These are phyloP conservation scores for Cyclostephanos invisitatus DNA, from an alignment of 108 stramenopile genomes.

Conservation along the genomic window DNA sequence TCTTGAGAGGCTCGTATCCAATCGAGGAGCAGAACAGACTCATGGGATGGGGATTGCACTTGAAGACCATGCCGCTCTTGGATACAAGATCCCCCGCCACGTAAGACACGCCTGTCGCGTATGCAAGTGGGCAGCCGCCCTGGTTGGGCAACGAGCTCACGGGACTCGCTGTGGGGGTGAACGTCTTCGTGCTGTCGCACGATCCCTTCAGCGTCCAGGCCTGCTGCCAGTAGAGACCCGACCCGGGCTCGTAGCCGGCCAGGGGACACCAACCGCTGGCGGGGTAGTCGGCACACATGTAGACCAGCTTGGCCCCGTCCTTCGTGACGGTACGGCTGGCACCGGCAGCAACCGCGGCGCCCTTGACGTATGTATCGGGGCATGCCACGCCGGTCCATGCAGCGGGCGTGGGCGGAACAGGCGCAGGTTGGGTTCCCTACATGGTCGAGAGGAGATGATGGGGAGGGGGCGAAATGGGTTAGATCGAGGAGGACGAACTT, in stretches of 20 bases:
- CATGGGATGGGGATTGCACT: slow-evolving; percentile 8
- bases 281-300: too few species aligned
- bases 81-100: slow-evolving; percentile 6
- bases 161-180: slow-evolving; percentile 6
- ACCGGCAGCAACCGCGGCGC: too few species aligned
- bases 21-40: not conserved
- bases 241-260: not conserved
- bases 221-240: not conserved
- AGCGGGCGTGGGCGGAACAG: too few species aligned
- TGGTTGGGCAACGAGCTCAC: not conserved
- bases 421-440: too few species aligned
- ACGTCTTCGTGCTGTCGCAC: not conserved
- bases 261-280: too few species aligned
- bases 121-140: slow-evolving; percentile 7
- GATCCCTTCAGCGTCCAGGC: slow-evolving; percentile 1
- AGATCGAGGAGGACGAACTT: not conserved
- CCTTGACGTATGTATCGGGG: too few species aligned
- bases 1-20: not conserved
- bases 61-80: not conserved
- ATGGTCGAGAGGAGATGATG: too few species aligned
- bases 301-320: too few species aligned
- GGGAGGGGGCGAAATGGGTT: too few species aligned
- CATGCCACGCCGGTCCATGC: too few species aligned
- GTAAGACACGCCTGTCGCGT: not conserved
- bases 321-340: too few species aligned